Base-by-base conservation (phyloP, 2,329 filamentous ascomycete genomes). In the Nemania abortiva region DNA sequence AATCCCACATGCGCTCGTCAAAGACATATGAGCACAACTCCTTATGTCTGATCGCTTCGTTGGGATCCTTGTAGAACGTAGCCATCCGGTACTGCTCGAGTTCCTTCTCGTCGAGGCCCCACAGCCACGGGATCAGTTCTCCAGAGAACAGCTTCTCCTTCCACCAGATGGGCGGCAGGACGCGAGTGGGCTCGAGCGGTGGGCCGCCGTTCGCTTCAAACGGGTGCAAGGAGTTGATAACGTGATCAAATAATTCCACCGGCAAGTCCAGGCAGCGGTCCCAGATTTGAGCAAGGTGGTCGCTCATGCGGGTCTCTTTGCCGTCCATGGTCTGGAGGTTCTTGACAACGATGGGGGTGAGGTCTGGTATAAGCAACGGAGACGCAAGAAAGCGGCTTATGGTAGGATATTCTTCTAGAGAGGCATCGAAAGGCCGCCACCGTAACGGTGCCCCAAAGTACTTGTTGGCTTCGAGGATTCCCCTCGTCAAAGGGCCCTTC, bases 111-210 rank as follows among this genome's bases (percentile, higher is more conserved):
- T 68, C 24, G 6, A 75, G 52, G 42, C 75, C 75, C 64, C 61
- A 73, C 1, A 77, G 50, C 75, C 74, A 77, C 0, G 75, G 75
- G 24, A 75, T 61, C 7, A 75, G 53, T 0, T 53, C 5, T 6
- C 71, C 71, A 1, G 45, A 37, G 49, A 76, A 60, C 5, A 77
- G 66, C 42, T 42, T 56, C 0, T 50, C 7, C 29, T 58, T 72
- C 75, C 75, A 77, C 70, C 69, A 74, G 0, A 1, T 18, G 3
- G 56, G 50, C 5, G 68, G 65, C 1, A 71, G 13, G 42, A 72
- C n/a, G 13, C 75, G 74, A 1, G 70, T 73, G 52, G 70, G 70
- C 5, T 3, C 2, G 1, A 75, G 54, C 6, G 50, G 29, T 11
- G 68, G 49, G 2, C 11, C 24, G 0, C 3, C 18, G 3, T 20